These are phyloP conservation scores for Pleurotus platypus DNA, from an alignment of 768 basidiomycete genomes.

Conservation along the genomic window DNA sequence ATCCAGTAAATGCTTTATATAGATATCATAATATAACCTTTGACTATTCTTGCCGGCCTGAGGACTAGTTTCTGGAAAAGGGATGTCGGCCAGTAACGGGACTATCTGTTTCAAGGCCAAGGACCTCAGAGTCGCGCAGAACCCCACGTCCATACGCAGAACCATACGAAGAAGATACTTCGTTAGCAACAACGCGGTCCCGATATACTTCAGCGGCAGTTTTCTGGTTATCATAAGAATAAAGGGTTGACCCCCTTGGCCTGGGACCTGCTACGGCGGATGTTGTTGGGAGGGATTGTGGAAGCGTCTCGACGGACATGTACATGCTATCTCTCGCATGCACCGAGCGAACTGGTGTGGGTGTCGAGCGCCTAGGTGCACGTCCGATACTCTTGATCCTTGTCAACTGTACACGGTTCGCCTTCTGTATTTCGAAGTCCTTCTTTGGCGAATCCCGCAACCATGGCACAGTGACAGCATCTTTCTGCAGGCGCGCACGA, in stretches of 20 bases:
- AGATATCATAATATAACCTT: not conserved
- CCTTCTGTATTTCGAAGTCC: conserved; percentile 1
- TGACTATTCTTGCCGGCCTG: not conserved
- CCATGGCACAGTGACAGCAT: conserved; percentile 15
- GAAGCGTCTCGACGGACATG: conserved; percentile 29
- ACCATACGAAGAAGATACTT: not conserved
- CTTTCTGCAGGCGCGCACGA: conserved; percentile 4
- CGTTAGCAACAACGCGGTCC: conserved; percentile 18
- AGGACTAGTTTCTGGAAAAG: not conserved
- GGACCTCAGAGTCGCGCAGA: conserved; percentile 29
- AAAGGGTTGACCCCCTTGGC: not conserved
- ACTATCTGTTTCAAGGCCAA: conserved; percentile 24
- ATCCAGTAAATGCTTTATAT: not conserved
- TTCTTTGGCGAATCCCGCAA: conserved; percentile 11
- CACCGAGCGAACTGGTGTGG: conserved; percentile 22
- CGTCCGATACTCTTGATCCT: conserved; percentile 39
- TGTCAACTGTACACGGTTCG: conserved; percentile 9
- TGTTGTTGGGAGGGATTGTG: conserved; percentile 8
- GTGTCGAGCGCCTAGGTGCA: conserved; percentile 31
- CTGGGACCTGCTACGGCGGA: not conserved
- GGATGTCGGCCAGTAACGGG: conserved; percentile 6
- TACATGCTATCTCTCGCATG: conserved; percentile 27
- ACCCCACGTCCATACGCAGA: conserved; percentile 13
- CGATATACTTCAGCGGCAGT: conserved; percentile 14
- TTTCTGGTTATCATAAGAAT: not conserved